These are phyloP conservation scores for Leccinum rimulosum DNA, from an alignment of 768 basidiomycete species.

Conservation along the genomic window DNA sequence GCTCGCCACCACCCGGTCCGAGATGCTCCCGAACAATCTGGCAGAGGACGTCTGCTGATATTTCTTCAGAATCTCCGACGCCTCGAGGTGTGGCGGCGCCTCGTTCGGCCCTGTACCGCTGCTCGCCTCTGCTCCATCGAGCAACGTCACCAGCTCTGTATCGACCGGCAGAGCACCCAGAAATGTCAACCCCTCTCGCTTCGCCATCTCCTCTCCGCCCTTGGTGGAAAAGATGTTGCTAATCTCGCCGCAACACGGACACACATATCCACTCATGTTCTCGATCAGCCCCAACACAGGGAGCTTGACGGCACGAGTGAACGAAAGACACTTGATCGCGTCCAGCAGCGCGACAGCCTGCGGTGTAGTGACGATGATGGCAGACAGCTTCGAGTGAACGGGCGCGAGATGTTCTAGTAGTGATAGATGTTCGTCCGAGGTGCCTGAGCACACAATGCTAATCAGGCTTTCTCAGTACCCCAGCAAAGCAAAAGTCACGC, in stretches of 20 bases:
- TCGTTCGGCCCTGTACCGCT: conserved; percentile 17
- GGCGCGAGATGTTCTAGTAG: conserved; percentile 92
- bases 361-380: conserved; percentile 94
- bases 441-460: conserved; percentile 53
- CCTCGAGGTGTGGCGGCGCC: conserved; percentile 24
- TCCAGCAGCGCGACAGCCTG: conserved; percentile 96
- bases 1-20: conserved; percentile 39
- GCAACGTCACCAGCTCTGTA: conserved; percentile 79
- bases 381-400: conserved; percentile 70
- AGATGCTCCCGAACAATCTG: conserved; percentile 63
- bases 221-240: conserved; percentile 94
- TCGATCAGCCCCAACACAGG: conserved; percentile 92
- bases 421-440: conserved; percentile 97
- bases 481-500: conserved; percentile 23
- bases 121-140: conserved; percentile 62
- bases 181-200: conserved; percentile 67
- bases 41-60: conserved; percentile 71
- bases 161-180: conserved; percentile 92
- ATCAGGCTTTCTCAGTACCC: conserved; percentile 7
- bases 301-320: conserved; percentile 82
- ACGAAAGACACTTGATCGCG: conserved; percentile 94
- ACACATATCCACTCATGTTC: conserved; percentile 98
- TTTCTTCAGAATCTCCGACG: conserved; percentile 53
- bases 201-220: conserved; percentile 87
- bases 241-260: conserved; percentile 95